Conservation (phyloP, 2,329 filamentous ascomycete genomes). For the Salinomyces thailandicus region DNA sequence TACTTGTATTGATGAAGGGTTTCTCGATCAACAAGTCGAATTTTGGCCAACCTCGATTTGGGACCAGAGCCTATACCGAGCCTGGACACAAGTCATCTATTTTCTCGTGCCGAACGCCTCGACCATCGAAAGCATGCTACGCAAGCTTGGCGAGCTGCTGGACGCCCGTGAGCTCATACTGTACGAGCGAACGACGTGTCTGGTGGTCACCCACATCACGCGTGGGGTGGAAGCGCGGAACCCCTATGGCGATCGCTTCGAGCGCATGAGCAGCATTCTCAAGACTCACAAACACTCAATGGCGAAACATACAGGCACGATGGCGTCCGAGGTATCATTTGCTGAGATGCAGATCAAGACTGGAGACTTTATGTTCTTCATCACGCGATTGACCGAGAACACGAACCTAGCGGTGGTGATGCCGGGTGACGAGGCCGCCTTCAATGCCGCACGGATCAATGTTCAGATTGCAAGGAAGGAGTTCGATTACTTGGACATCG, state of each 20-base stretch:
- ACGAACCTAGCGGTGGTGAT: constrained; percentile 91
- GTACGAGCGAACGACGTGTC: constrained; percentile 90
- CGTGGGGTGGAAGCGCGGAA: constrained; percentile 62
- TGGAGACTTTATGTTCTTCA: constrained; percentile 79
- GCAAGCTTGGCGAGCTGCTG: constrained; percentile 71
- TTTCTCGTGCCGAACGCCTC: constrained; percentile 89
- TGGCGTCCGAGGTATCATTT: constrained; percentile 73
- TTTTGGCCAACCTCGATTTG: constrained; percentile 95
- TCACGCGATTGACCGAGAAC: constrained; percentile 92
- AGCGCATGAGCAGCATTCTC: constrained; percentile 92
- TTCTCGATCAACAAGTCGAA: constrained; percentile 53
- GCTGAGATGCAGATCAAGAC: constrained; percentile 72
- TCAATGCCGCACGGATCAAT: constrained; percentile 84
- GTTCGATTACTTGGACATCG: constrained; percentile 55
- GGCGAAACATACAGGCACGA: constrained; percentile 64
- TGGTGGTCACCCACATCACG: constrained; percentile 89
- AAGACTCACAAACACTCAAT: constrained; percentile 91
- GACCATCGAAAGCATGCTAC: constrained; percentile 77
- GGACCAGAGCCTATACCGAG: constrained; percentile 97
- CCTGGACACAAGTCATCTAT: constrained; percentile 97
- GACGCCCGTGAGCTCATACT: constrained; percentile 88
- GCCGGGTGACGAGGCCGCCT: constrained; percentile 80
- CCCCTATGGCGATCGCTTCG: constrained; percentile 84
- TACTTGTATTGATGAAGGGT: constrained; percentile 51
- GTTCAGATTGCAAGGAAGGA: constrained; percentile 76